phyloP scores from a whole-genome alignment of 306 rosid genomes.

The Vigna mungo region DNA sequence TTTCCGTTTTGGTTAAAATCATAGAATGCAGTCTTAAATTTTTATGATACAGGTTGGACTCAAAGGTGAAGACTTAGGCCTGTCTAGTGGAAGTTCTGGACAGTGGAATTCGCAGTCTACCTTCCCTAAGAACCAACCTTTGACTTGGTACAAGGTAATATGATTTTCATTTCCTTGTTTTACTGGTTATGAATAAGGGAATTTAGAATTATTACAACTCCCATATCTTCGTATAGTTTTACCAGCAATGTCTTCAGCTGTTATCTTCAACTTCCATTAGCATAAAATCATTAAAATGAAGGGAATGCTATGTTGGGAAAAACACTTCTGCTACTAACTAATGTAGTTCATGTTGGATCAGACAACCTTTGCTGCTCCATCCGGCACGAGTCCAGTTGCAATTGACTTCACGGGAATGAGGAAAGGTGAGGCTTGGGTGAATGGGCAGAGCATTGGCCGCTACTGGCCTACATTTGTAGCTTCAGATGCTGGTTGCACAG shows the following conservation, averaged over 20 bases:
- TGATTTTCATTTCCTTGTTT: slow-evolving; percentile 11
- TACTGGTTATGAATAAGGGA: neutral
- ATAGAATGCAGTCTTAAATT: slow-evolving; percentile 13
- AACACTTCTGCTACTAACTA: slow-evolving; percentile 42
- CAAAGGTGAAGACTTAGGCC: slow-evolving; percentile 77
- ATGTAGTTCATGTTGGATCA: slow-evolving; percentile 49
- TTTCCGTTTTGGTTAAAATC: slow-evolving; percentile 21
- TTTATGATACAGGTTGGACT: slow-evolving; percentile 79
- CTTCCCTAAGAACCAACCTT: slow-evolving; percentile 80
- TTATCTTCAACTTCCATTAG: slow-evolving; percentile 18
- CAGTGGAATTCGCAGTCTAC: slow-evolving; percentile 70
- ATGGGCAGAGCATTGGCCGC: slow-evolving; percentile 96
- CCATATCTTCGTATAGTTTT: neutral
- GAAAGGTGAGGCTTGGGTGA: slow-evolving; percentile 99
- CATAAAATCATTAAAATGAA: slow-evolving; percentile 2
- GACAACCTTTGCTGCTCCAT: slow-evolving; percentile 77
- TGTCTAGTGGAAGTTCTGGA: slow-evolving; percentile 68
- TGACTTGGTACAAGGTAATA: slow-evolving; percentile 95
- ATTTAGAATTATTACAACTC: neutral
- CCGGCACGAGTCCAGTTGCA: slow-evolving; percentile 83
- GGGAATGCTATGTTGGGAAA: slow-evolving; percentile 5
- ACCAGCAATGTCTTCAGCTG: neutral
- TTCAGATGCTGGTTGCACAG: slow-evolving; percentile 62
- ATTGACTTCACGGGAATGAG: slow-evolving; percentile 93
- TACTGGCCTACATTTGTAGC: slow-evolving; percentile 81